Evolutionary conservation across 2,329 filamentous ascomycete genomes (phyloP), one percentile per base, ranked within the genome.

Genomic region (Aspergillus persii): DNA sequence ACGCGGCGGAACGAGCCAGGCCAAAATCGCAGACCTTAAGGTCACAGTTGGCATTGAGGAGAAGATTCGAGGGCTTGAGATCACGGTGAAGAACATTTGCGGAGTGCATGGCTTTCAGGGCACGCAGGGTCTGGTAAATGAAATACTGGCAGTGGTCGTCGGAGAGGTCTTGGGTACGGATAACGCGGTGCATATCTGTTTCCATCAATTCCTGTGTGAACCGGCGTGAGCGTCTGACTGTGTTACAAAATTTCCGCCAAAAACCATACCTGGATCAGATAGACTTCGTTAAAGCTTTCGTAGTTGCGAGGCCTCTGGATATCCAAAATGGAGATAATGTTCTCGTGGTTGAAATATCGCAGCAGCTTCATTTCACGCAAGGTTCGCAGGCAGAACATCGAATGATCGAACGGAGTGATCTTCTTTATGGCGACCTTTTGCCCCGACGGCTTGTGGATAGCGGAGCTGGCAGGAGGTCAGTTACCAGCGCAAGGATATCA

Each of bases 391-490:
- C 94, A 97, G 84, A 97, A 97, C 93, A 97, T 97, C 75, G 92
- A 96, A 77, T 98, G 95, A 73, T 99, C 95, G 78, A 99, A 99
- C 5, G 95, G 95, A 0, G 93, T 98, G 72, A 99, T 99, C 86
- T 99, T 99, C 85, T 99, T 99, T 84, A 99, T 99, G 62, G 95
- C 95, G 61, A 99, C 95, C 80, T 98, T 98, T 79, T 99, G 95
- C 63, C 92, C 89, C 0, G 95, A 98, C 26, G 95, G 95, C 81
- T 98, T 98, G 83, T 99, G 95, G 68, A 98, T 88, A 59, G 95
- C 95, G 61, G 95, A 99, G 81, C 92, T 96, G 69, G 12, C 62
- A 49, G 61, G 61, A 41, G 8, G 50, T 69, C 44, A 68, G 63
- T 56, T 23, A 51, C 36, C 47, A 53, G 36, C 26, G 44, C 50